Conservation (phyloP, 2,329 filamentous ascomycete genomes). For the Calonectria pseudoreteaudii region DNA sequence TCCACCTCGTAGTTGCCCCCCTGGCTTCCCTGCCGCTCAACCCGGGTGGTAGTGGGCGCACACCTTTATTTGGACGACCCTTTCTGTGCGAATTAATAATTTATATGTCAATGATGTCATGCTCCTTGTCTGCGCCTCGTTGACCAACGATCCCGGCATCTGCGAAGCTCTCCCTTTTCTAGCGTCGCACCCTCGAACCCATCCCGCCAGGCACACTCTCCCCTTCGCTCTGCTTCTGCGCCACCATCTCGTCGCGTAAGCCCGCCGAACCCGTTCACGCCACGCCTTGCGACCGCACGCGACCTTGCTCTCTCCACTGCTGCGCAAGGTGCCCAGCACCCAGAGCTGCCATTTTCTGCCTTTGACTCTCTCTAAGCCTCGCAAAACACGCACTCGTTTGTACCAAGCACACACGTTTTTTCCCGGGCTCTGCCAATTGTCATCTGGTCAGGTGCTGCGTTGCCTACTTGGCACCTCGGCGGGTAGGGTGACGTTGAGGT, state of each 20-base stretch:
- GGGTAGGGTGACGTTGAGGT: slow-evolving; percentile 3
- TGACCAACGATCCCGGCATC: background rate
- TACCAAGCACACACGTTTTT: background rate
- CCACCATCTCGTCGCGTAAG: slow-evolving; percentile 15
- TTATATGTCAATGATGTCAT: slow-evolving; percentile 8
- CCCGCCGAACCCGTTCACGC: background rate
- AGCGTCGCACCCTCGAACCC: background rate
- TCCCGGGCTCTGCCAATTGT: background rate
- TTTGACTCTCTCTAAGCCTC: slow-evolving; percentile 6
- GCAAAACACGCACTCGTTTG: background rate
- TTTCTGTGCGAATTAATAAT: slow-evolving; percentile 6
- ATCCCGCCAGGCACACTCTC: background rate
- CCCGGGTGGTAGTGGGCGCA: background rate
- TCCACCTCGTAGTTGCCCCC: background rate
- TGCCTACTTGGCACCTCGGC: slow-evolving; percentile 1
- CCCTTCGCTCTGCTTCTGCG: background rate
- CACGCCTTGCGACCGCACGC: slow-evolving; percentile 3
- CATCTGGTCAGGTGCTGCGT: slow-evolving; percentile 1
- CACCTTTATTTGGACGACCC: background rate
- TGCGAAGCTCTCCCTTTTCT: background rate
- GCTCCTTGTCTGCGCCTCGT: background rate
- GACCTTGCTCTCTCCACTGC: background rate
- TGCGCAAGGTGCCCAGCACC: background rate
- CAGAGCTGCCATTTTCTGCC: background rate
- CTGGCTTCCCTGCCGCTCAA: background rate